These are phyloP conservation scores for Boletus tylopilopsis DNA, from an alignment of 768 basidiomycete genomes.

Conservation along the genomic window DNA sequence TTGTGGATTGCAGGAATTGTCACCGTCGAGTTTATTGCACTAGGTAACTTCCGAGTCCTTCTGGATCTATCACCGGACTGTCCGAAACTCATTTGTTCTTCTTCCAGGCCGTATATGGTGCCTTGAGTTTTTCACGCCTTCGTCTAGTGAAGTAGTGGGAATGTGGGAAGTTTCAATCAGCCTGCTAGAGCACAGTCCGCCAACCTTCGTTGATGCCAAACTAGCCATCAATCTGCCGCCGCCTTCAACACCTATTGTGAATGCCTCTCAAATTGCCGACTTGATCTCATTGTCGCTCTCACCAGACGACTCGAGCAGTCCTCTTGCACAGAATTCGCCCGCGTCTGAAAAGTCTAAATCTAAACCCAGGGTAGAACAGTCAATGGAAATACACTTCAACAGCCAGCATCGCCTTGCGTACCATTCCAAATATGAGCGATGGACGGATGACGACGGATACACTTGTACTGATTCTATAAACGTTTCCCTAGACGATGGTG, in stretches of 20 bases:
- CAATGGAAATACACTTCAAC: slow-evolving; percentile 32
- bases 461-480: slow-evolving; percentile 30
- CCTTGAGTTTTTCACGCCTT: slow-evolving; percentile 20
- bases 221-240: slow-evolving; percentile 41
- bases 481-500: slow-evolving; percentile 37
- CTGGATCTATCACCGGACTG: neutral
- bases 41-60: slow-evolving; percentile 32
- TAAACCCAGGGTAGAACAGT: slow-evolving; percentile 2
- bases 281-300: slow-evolving; percentile 9
- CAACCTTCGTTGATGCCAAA: slow-evolving; percentile 53
- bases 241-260: too few species aligned
- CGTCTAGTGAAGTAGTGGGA: slow-evolving; percentile 5
- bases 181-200: slow-evolving; percentile 52
- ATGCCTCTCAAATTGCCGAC: neutral
- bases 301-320: neutral
- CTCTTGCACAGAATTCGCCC: neutral
- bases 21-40: slow-evolving; percentile 62
- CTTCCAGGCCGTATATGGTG: slow-evolving; percentile 28
- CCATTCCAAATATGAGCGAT: slow-evolving; percentile 16
- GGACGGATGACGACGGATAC: slow-evolving; percentile 4
- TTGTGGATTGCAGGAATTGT: slow-evolving; percentile 60
- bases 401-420: slow-evolving; percentile 19
- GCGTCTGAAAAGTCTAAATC: neutral
- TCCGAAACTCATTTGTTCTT: neutral
- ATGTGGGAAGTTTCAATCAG: slow-evolving; percentile 45